A percentile compares a stretch with the other conserved stretches of the same genome.
Conservation (phyloP, 2,329 filamentous ascomycete genomes). For the Botryotinia narcissicola region DNA sequence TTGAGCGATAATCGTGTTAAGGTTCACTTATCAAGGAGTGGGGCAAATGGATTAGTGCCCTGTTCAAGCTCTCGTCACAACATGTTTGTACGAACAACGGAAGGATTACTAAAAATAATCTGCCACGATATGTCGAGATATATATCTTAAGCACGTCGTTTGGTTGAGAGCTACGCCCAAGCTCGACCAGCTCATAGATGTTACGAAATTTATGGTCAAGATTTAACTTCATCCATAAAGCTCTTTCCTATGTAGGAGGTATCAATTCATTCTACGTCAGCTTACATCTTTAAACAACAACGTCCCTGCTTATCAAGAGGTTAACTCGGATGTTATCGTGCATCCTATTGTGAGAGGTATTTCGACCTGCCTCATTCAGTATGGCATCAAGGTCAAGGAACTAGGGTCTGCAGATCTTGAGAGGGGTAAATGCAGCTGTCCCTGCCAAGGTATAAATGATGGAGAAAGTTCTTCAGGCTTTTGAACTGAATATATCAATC, state of each 20-base stretch:
- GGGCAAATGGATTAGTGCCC: neutral
- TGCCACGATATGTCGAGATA: neutral
- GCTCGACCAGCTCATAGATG: constrained; percentile 10
- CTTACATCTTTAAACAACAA: neutral
- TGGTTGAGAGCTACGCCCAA: neutral
- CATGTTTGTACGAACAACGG: neutral
- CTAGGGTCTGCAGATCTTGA: constrained; percentile 18
- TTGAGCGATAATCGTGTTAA: neutral
- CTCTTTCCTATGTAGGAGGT: constrained; percentile 14
- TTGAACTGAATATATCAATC: neutral
- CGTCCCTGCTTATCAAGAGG: constrained; percentile 7
- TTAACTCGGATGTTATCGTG: neutral
- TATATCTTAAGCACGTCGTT: constrained; percentile 6
- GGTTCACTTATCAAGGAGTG: neutral
- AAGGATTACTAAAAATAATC: neutral
- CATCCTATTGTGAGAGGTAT: neutral
- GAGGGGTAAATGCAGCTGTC: constrained; percentile 4
- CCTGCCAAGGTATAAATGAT: constrained; percentile 19
- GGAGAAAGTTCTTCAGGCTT: neutral
- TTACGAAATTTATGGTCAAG: neutral
- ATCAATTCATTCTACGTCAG: constrained; percentile 13
- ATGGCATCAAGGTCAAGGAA: neutral
- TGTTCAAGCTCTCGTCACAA: neutral
- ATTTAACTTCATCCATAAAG: neutral
- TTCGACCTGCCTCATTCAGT: constrained; percentile 16